Conservation (phyloP, 2,329 filamentous ascomycete species). For the Geoglossum cookeanum region DNA sequence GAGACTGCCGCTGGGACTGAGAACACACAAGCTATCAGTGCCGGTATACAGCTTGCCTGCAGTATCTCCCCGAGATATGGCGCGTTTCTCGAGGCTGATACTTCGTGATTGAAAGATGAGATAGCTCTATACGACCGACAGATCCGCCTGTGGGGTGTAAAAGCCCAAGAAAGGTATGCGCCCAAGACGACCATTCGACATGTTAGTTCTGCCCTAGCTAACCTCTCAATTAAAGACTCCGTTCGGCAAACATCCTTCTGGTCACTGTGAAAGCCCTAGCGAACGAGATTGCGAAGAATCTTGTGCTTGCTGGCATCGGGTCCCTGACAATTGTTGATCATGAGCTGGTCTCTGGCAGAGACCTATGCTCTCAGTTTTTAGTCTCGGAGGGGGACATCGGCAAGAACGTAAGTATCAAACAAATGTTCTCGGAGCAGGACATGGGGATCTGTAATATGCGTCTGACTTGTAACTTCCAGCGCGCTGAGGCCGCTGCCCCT, state of each 20-base stretch:
- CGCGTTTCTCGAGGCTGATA: constrained; percentile 1
- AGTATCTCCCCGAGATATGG: neutral
- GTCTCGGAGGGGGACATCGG: constrained; percentile 54
- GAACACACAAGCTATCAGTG: neutral
- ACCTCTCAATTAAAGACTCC: constrained; percentile 38
- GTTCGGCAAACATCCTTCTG: constrained; percentile 73
- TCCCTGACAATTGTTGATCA: constrained; percentile 79
- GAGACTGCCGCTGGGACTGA: neutral
- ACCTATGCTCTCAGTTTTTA: constrained; percentile 38
- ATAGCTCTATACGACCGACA: constrained; percentile 95
- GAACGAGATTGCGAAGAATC: constrained; percentile 92
- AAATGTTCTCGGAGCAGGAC: neutral
- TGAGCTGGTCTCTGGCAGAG: constrained; percentile 19
- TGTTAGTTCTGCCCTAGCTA: neutral
- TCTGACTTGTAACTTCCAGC: constrained; percentile 23
- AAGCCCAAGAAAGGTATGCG: constrained; percentile 59
- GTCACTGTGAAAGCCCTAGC: constrained; percentile 75
- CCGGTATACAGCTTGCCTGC: neutral
- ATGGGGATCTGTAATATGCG: neutral
- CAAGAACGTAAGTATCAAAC: constrained; percentile 36
- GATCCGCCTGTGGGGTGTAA: constrained; percentile 90
- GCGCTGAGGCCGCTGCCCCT: constrained; percentile 61
- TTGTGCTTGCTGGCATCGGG: constrained; percentile 81
- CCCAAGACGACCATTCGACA: neutral
- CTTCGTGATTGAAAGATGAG: constrained; percentile 42